Evolutionary conservation across 768 basidiomycete species (phyloP).

Genomic region (Agrocybe pediades): DNA sequence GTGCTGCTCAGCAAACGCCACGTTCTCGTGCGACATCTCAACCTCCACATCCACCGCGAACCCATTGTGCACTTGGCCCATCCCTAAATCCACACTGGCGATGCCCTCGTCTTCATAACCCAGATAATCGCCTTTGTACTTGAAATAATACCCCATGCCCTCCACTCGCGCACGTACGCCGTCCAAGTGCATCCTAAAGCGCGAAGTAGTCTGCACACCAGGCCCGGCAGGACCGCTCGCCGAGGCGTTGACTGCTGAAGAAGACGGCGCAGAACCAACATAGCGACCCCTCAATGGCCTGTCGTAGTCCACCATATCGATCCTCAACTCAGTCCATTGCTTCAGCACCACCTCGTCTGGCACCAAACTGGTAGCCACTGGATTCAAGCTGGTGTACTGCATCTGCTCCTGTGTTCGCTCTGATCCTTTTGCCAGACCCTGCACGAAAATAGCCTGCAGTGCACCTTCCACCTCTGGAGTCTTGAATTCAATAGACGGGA

Average conservation of each 20-base stretch:
- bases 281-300: background rate
- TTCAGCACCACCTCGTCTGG: conserved; percentile 35
- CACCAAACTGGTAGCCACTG: conserved; percentile 27
- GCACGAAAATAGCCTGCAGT: conserved; percentile 33
- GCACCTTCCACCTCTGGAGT: conserved; percentile 32
- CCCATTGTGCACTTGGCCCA: conserved; percentile 22
- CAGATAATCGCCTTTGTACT: conserved; percentile 27
- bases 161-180: conserved; percentile 34
- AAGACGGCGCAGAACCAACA: background rate
- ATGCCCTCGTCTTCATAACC: conserved; percentile 40
- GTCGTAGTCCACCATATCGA: conserved; percentile 29
- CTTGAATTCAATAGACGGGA: conserved; percentile 40
- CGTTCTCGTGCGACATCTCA: conserved; percentile 24
- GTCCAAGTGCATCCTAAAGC: conserved; percentile 32
- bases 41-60: conserved; percentile 31
- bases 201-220: conserved; percentile 22
- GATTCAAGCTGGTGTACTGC: conserved; percentile 7
- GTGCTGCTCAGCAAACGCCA: background rate
- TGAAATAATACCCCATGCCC: conserved; percentile 39
- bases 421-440: conserved; percentile 15
- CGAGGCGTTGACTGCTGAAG: background rate
- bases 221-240: conserved; percentile 4
- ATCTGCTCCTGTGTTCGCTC: background rate
- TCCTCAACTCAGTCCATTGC: conserved; percentile 35
- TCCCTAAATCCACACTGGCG: conserved; percentile 35